These are phyloP conservation scores for Candida sp. DNA, from an alignment of 1,139 yeast genomes.

Conservation along the genomic window DNA sequence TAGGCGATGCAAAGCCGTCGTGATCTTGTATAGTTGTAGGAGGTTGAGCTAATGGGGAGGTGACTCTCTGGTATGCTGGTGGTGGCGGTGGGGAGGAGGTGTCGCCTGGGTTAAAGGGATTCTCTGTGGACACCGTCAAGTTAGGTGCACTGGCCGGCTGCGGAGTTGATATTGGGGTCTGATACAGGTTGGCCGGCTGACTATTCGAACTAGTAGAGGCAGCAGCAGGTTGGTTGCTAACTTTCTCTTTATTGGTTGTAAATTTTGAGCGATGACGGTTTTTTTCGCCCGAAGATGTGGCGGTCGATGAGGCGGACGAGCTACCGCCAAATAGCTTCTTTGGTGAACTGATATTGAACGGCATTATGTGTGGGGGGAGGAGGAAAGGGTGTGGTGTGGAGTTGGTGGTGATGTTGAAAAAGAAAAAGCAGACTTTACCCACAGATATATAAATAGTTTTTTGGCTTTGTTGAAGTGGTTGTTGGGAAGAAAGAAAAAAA, in stretches of 20 bases:
- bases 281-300: slow-evolving; percentile 1
- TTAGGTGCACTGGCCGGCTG: neutral
- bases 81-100: slow-evolving; percentile 5
- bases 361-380: neutral
- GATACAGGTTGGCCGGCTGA: neutral
- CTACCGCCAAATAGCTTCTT: neutral
- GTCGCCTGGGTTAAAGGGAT: neutral
- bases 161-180: neutral
- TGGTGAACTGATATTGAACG: slow-evolving; percentile 1
- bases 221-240: neutral
- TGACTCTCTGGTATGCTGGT: slow-evolving; percentile 3
- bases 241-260: neutral
- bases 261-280: neutral
- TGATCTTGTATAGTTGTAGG: slow-evolving; percentile 7
- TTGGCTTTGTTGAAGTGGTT: neutral
- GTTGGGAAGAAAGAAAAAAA: neutral
- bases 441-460: neutral
- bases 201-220: neutral
- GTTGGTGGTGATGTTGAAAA: neutral
- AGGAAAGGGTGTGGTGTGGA: neutral
- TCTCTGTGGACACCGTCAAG: neutral
- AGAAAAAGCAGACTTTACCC: neutral
- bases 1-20: neutral
- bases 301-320: neutral
- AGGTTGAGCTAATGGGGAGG: slow-evolving; percentile 15